A percentile compares a stretch with the other conserved stretches of the same genome.
Conservation (phyloP, 208 protist species). For the Trypanosoma conorhini region DNA sequence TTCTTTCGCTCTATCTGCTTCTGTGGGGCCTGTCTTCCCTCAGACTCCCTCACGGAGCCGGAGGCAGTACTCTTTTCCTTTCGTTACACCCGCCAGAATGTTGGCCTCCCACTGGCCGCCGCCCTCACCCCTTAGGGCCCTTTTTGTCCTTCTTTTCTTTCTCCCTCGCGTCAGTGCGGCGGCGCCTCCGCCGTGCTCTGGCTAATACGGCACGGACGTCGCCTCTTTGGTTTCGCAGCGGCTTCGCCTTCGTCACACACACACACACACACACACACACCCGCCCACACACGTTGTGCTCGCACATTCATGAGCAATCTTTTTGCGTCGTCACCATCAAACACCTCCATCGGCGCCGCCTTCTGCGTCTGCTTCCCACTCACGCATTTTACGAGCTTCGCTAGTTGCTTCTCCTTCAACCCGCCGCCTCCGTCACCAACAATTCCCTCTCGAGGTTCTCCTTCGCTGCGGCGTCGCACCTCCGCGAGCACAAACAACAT, state of each 20-base stretch:
- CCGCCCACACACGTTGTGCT: background rate
- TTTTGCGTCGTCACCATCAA: background rate
- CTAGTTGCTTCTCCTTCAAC: too few species aligned
- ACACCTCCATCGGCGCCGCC: background rate
- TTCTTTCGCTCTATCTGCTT: background rate
- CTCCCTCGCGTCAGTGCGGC: background rate
- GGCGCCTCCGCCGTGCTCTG: background rate
- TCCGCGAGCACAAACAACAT: background rate
- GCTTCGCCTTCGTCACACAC: background rate
- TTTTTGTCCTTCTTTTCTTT: too few species aligned
- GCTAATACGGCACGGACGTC: background rate
- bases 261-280: background rate
- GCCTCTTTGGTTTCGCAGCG: background rate
- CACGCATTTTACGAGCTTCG: too few species aligned
- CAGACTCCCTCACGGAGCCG: background rate
- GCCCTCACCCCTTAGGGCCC: background rate
- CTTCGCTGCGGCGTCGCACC: background rate
- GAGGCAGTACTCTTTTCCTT: background rate
- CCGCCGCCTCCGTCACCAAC: background rate
- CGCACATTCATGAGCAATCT: background rate
- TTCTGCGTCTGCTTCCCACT: too few species aligned
- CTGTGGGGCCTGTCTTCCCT: background rate
- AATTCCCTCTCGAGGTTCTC: background rate
- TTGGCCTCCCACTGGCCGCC: too few species aligned
- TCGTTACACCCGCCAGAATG: background rate